Percentiles rank a stretch among this genome's conserved stretches.
These are phyloP conservation scores for Hyaloscypha hepaticicola DNA, from an alignment of 495 filamentous ascomycete genomes.

Conservation along the genomic window DNA sequence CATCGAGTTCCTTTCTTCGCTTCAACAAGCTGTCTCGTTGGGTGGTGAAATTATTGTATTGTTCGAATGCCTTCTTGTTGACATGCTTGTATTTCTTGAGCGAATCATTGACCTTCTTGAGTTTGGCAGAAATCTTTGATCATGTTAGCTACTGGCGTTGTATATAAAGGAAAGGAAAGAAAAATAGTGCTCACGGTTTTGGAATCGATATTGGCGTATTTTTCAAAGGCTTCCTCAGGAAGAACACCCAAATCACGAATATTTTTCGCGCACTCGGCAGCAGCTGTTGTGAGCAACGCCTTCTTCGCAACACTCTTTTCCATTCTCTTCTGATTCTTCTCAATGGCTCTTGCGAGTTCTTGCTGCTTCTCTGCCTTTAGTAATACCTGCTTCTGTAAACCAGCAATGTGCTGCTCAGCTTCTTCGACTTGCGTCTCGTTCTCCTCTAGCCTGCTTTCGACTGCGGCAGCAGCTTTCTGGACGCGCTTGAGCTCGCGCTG, in stretches of 20 bases:
- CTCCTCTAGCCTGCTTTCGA: constrained; percentile 66
- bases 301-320: constrained; percentile 89
- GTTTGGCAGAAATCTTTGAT: constrained; percentile 68
- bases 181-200: constrained; percentile 56
- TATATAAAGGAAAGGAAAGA: constrained; percentile 9
- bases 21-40: constrained; percentile 81
- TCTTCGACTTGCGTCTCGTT: constrained; percentile 72
- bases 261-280: constrained; percentile 75
- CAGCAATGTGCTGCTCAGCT: constrained; percentile 54
- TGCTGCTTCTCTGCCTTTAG: constrained; percentile 68
- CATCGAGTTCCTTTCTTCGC: constrained; percentile 81
- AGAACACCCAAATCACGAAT: constrained; percentile 92
- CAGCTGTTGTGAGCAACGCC: constrained; percentile 70
- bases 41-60: constrained; percentile 95
- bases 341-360: constrained; percentile 76
- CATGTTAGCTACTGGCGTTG: constrained; percentile 22
- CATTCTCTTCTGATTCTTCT: constrained; percentile 85
- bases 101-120: constrained; percentile 89
- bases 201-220: constrained; percentile 76
- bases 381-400: constrained; percentile 61
- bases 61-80: constrained; percentile 99
- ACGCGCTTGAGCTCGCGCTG: constrained; percentile 80
- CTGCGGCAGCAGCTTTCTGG: constrained; percentile 56
- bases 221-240: constrained; percentile 90
- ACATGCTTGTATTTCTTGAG: constrained; percentile 96